A percentile compares a stretch with the other conserved stretches of the same genome.
These are phyloP conservation scores for Periconia sp. DNA, from an alignment of 2,329 filamentous ascomycete species.

Conservation along the genomic window DNA sequence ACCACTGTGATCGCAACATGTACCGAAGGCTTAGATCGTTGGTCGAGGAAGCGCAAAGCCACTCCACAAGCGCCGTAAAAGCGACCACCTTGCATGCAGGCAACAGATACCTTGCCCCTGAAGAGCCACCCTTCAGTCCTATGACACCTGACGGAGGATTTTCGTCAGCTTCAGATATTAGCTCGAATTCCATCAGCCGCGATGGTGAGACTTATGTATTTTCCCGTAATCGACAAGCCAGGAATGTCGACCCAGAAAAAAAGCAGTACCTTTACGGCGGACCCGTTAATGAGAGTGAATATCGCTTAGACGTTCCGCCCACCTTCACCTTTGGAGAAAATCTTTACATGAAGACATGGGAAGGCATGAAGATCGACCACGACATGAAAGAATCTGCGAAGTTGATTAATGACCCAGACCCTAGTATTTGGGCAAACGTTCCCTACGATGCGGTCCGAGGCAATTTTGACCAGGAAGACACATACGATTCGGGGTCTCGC, in stretches of 20 bases:
- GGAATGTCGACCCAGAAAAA: no score
- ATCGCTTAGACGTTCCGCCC: slow-evolving; percentile 25
- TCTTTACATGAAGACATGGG: slow-evolving; percentile 32
- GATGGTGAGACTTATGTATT: no score
- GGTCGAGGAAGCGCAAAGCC: slow-evolving; percentile 23
- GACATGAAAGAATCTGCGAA: slow-evolving; percentile 26
- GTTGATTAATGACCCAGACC: slow-evolving; percentile 14
- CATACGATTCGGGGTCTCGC: slow-evolving; percentile 35
- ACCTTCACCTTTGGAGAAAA: slow-evolving; percentile 37
- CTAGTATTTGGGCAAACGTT: slow-evolving; percentile 20
- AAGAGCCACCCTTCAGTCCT: no score
- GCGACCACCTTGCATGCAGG: no score
- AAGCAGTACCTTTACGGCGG: slow-evolving; percentile 33
- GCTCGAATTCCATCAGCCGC: no score
- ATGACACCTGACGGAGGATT: no score
- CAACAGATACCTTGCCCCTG: no score
- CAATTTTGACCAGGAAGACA: slow-evolving; percentile 6
- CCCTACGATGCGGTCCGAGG: slow-evolving; percentile 12
- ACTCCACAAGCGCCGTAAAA: no score
- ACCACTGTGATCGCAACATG: slow-evolving; percentile 25
- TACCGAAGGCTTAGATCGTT: slow-evolving; percentile 25
- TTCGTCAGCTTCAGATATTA: no score
- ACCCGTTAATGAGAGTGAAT: slow-evolving; percentile 28
- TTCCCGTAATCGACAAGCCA: no score
- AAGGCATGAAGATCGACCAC: slow-evolving; percentile 34